These are phyloP conservation scores for Xylaria sp. DNA, from an alignment of 2,329 filamentous ascomycete genomes.

Conservation along the genomic window DNA sequence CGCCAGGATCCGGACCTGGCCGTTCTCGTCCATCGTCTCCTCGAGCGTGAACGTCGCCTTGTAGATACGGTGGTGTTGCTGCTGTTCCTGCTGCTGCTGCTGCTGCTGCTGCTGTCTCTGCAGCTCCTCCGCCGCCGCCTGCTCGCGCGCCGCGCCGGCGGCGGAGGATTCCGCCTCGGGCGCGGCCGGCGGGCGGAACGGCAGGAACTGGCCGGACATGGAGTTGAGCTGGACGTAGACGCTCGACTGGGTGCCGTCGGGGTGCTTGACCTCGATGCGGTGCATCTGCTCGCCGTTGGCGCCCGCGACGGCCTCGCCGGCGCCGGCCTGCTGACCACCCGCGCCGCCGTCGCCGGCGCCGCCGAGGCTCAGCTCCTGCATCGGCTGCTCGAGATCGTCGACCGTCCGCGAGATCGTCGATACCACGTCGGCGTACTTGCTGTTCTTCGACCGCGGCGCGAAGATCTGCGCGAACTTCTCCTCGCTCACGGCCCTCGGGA, in stretches of 20 bases:
- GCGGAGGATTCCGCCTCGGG: constrained; percentile 63
- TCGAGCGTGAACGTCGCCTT: constrained; percentile 69
- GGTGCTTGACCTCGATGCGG: constrained; percentile 56
- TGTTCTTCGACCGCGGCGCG: constrained; percentile 53
- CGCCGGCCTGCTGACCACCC: constrained; percentile 42
- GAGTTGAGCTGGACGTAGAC: constrained; percentile 69
- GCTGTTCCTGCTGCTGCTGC: constrained; percentile 27
- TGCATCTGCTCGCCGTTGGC: constrained; percentile 50
- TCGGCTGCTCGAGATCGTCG: constrained; percentile 60
- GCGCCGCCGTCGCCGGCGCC: constrained; percentile 32
- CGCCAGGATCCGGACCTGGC: constrained; percentile 62
- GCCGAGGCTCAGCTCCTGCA: constrained; percentile 55
- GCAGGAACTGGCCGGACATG: constrained; percentile 71
- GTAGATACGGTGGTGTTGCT: constrained; percentile 58
- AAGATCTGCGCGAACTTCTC: constrained; percentile 88
- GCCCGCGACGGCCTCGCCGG: constrained; percentile 38
- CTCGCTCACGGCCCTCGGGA: constrained; percentile 71
- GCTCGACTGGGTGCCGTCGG: constrained; percentile 60
- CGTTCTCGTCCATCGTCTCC: constrained; percentile 62
- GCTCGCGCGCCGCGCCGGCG: constrained; percentile 40
- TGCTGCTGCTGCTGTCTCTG: constrained; percentile 44
- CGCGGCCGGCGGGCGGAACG: constrained; percentile 83
- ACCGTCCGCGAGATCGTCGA: constrained; percentile 66
- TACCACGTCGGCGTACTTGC: constrained; percentile 64
- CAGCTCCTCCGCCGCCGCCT: constrained; percentile 38